phyloP scores from a whole-genome alignment of 1,284 basidiomycete species.

The Mycena sp. region DNA sequence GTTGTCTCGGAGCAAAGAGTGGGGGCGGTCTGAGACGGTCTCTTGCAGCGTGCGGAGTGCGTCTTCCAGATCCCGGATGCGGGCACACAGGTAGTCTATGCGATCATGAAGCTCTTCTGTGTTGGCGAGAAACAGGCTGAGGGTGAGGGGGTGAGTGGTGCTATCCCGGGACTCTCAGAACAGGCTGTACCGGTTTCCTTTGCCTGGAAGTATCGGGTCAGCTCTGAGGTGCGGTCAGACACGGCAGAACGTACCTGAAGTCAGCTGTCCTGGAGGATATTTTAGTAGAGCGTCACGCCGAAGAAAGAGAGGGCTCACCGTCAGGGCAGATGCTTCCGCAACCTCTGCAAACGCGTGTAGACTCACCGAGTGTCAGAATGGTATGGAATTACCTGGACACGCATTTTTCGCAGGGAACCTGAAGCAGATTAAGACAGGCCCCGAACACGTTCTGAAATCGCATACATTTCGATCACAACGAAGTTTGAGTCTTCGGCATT shows the following conservation, averaged over 20 bases:
- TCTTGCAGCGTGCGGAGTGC: conserved; percentile 60
- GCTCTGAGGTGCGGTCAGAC: neutral
- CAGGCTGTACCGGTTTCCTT: conserved; percentile 54
- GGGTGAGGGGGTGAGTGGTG: neutral
- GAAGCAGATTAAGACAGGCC: conserved; percentile 3
- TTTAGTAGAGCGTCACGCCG: neutral
- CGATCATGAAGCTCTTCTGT: conserved; percentile 74
- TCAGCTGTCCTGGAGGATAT: conserved; percentile 14
- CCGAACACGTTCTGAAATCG: neutral
- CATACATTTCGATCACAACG: conserved; percentile 74
- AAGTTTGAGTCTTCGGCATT: conserved; percentile 78
- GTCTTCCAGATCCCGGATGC: conserved; percentile 67
- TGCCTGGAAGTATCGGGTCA: conserved; percentile 49
- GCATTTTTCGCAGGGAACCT: conserved; percentile 80
- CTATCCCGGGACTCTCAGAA: neutral
- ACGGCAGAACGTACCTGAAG: conserved; percentile 16
- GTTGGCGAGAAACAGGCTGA: conserved; percentile 67
- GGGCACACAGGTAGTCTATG: conserved; percentile 61
- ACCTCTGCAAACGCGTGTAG: conserved; percentile 50
- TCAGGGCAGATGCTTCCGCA: conserved; percentile 77
- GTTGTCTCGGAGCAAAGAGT: conserved; percentile 52
- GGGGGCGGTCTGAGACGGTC: conserved; percentile 54
- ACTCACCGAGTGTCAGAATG: neutral
- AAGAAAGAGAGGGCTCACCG: conserved; percentile 48
- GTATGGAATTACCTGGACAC: conserved; percentile 46